phyloP scores from a whole-genome alignment of 805 yeast species.

The Candida schatavii region DNA sequence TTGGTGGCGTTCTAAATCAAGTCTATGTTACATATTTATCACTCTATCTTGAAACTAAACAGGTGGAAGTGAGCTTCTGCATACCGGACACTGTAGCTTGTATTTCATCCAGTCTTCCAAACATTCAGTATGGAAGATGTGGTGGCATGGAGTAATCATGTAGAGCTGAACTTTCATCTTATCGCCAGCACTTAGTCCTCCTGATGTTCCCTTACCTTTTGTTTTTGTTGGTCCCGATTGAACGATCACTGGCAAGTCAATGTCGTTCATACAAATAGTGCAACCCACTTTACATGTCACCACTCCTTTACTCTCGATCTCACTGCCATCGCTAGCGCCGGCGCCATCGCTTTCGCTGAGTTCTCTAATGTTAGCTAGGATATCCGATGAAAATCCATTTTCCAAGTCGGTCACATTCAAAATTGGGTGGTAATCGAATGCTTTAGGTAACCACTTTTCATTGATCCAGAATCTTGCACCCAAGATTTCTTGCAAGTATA shows the following conservation, averaged over 20 bases:
- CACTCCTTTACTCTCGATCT: constrained; percentile 19
- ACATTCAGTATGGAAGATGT: constrained; percentile 87
- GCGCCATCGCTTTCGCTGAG: constrained; percentile 12
- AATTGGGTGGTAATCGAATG: constrained; percentile 79
- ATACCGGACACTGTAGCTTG: constrained; percentile 90
- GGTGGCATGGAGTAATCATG: constrained; percentile 90
- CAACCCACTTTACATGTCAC: constrained; percentile 61
- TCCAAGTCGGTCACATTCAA: constrained; percentile 60
- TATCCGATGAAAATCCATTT: constrained; percentile 55
- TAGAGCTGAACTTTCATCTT: constrained; percentile 40
- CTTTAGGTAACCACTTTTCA: constrained; percentile 67
- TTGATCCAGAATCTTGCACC: constrained; percentile 88
- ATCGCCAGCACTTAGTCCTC: constrained; percentile 7
- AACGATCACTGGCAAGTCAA: constrained; percentile 51
- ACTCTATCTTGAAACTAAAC: too few species aligned
- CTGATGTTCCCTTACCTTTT: constrained; percentile 11
- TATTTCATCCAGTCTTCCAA: constrained; percentile 91
- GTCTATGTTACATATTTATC: too few species aligned
- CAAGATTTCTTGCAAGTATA: constrained; percentile 60
- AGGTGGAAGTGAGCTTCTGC: constrained; percentile 84
- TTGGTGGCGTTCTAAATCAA: too few species aligned
- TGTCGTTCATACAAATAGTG: constrained; percentile 84
- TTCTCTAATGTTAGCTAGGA: constrained; percentile 34
- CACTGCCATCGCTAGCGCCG: constrained; percentile 9
- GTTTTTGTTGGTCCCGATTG: constrained; percentile 14